phyloP scores from a whole-genome alignment of 2,329 filamentous ascomycete genomes.

The Fonsecaea pugnacius region DNA sequence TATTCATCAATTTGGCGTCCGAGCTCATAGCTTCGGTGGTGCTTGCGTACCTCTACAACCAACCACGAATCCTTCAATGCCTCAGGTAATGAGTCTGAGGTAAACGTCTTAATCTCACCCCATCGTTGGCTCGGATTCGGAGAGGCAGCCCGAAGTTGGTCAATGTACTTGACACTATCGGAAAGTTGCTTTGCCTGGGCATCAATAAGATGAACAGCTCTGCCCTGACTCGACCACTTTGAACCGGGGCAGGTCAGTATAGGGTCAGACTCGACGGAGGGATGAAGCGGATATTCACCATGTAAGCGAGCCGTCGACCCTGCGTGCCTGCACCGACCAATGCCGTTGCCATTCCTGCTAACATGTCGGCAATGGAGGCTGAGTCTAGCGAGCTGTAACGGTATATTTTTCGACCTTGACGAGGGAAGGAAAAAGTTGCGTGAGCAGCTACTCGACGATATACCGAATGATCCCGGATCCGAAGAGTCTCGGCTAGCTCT shows the following conservation, averaged over 20 bases:
- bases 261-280: not conserved
- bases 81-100: constrained; percentile 36
- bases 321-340: constrained; percentile 45
- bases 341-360: constrained; percentile 29
- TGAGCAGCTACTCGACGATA: not conserved
- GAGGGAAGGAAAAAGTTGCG: not conserved
- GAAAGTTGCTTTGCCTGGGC: constrained; percentile 39
- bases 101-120: constrained; percentile 38
- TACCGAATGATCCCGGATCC: not conserved
- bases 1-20: not conserved
- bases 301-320: constrained; percentile 45
- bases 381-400: not conserved
- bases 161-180: constrained; percentile 39
- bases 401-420: not conserved
- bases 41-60: constrained; percentile 42
- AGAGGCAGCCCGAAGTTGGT: constrained; percentile 37
- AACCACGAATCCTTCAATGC: constrained; percentile 41
- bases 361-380: not conserved
- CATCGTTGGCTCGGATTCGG: constrained; percentile 21
- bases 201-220: constrained; percentile 43
- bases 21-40: not conserved
- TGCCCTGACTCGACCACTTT: constrained; percentile 44
- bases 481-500: not conserved
- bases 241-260: not conserved
- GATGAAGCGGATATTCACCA: constrained; percentile 38